Evolutionary conservation across 2,329 filamentous ascomycete genomes (phyloP).

Genomic region (Hypoxylon sp.): DNA sequence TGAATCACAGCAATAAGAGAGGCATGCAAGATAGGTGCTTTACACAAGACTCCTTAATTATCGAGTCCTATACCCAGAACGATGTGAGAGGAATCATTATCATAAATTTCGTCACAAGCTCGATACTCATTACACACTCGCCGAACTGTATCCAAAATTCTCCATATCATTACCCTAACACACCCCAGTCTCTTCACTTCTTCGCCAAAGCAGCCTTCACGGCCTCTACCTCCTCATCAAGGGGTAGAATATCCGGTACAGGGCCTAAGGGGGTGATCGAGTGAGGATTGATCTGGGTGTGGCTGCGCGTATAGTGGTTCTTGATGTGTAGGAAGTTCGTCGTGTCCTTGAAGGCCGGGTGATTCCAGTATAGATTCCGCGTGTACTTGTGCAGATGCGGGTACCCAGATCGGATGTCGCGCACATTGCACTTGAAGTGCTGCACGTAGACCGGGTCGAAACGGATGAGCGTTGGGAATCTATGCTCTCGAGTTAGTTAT

Average conservation of each 20-base stretch:
- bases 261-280: conserved; percentile 89
- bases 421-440: conserved; percentile 89
- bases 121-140: background rate
- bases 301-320: conserved; percentile 75
- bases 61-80: background rate
- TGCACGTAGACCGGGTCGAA: conserved; percentile 81
- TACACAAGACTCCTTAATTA: background rate
- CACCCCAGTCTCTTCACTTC: background rate
- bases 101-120: background rate
- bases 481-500: conserved; percentile 31
- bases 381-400: conserved; percentile 86
- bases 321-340: conserved; percentile 98
- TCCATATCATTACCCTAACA: background rate
- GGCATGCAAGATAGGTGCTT: background rate
- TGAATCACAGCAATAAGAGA: no score
- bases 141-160: no score
- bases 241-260: conserved; percentile 82
- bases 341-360: conserved; percentile 82
- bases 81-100: background rate
- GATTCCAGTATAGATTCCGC: conserved; percentile 86
- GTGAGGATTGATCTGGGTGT: conserved; percentile 76
- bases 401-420: conserved; percentile 87
- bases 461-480: conserved; percentile 54
- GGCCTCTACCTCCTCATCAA: conserved; percentile 82
- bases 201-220: conserved; percentile 53